Conservation (phyloP, 352 stramenopile species). For the Globisporangium spiculum region DNA sequence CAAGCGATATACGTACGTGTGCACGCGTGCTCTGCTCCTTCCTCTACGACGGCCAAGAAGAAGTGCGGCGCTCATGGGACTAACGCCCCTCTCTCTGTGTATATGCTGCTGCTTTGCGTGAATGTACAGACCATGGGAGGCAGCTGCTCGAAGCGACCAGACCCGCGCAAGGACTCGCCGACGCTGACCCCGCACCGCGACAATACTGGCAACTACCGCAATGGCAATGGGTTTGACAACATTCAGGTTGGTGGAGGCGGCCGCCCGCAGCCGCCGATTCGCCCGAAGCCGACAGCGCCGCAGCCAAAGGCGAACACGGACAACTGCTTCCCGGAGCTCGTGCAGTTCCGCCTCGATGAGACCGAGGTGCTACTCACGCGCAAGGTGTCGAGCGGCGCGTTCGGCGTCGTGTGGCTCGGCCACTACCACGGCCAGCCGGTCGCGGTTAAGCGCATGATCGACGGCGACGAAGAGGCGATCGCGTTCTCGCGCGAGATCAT, state of each 20-base stretch:
- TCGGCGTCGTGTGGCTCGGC: conserved; percentile 81
- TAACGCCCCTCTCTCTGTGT: neutral
- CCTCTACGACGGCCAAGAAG: neutral
- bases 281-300: neutral
- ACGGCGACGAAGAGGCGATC: conserved; percentile 70
- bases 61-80: neutral
- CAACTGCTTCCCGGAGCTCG: conserved; percentile 69
- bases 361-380: conserved; percentile 79
- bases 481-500: conserved; percentile 80
- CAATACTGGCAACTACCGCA: conserved; percentile 2
- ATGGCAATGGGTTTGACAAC: neutral
- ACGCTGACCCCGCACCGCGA: conserved; percentile 9
- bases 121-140: conserved; percentile 14
- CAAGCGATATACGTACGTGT: neutral
- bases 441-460: conserved; percentile 86
- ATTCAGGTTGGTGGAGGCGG: neutral
- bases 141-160: conserved; percentile 12
- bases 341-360: conserved; percentile 75
- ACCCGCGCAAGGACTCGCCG: conserved; percentile 11
- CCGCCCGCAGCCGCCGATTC: conserved; percentile 8
- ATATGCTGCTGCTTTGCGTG: neutral
- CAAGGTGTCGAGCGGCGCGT: conserved; percentile 80
- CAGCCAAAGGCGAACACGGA: conserved; percentile 35
- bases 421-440: conserved; percentile 86
- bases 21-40: too few species aligned